Evolutionary conservation across 2,329 filamentous ascomycete genomes (phyloP), one percentile per base, ranked within the genome.

Genomic region (Sordariomycetes sp.): DNA sequence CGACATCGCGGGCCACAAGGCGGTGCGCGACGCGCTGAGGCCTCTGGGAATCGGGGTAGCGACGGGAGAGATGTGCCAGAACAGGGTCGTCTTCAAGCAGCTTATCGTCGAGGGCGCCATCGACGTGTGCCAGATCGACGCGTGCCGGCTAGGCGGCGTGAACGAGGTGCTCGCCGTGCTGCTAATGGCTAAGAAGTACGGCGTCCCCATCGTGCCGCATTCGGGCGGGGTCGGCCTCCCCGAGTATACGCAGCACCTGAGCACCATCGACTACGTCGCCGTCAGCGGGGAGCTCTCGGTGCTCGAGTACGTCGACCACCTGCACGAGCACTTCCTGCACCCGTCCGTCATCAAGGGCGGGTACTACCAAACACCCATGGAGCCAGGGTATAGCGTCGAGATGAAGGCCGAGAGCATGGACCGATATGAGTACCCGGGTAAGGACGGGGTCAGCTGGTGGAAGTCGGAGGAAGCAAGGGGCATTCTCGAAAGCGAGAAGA

Each of bases 11-110:
- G 90, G 90, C 59, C 90, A 96, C 78, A 89, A 87, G 67, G 86
- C 88, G 3, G 84, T 95, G 64, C 84, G 88, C 55, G 86, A 92
- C 60, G 90, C 90, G 3, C 82, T 96, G 12, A 79, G 80, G 64
- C 84, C 87, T 0, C 76, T 83, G 66, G 81, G 81, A 58, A 89
- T 96, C 64, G 89, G 89, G 59, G 90, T 95, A 5, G 90, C 90
- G 8, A 95, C 90, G 0, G 90, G 90, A 61, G 90, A 96, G 74
- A 95, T 95, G 89, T 94, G 89, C 74, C 90, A 95, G 75, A 96
- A 95, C 76, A 84, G 90, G 45, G 88, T 95, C 62, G 82, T 95
- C 65, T 95, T 95, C 81, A 96, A 95, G 79, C 90, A 96, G 72
- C 81, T 95, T 60, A 80, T 96, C 55, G 81, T 85, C 68, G 76